Evolutionary conservation across 108 stramenopile species (phyloP).

Genomic region (Cyclotella baltica): DNA sequence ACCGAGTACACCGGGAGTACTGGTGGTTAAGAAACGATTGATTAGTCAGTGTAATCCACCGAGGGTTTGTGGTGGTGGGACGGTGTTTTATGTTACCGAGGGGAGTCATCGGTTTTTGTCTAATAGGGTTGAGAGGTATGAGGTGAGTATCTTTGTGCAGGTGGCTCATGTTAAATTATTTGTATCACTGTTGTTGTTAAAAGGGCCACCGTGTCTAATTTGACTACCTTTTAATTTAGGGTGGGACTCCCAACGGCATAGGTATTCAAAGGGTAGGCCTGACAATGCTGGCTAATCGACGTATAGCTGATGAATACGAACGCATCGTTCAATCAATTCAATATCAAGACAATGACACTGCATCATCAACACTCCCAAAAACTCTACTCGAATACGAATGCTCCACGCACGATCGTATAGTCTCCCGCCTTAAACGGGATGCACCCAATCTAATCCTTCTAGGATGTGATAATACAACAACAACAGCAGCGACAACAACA

Average conservation of each 20-base stretch:
- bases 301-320: slow-evolving; percentile 59
- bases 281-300: slow-evolving; percentile 77
- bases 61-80: slow-evolving; percentile 89
- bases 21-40: slow-evolving; percentile 87
- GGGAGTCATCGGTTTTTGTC: slow-evolving; percentile 91
- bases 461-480: slow-evolving; percentile 42
- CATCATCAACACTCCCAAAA: slow-evolving; percentile 20
- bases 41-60: slow-evolving; percentile 83
- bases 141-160: neutral
- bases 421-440: slow-evolving; percentile 52
- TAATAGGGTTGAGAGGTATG: slow-evolving; percentile 96
- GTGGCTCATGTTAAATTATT: neutral
- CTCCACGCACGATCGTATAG: slow-evolving; percentile 63
- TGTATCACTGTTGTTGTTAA: neutral
- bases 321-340: slow-evolving; percentile 34
- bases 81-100: slow-evolving; percentile 96
- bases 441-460: slow-evolving; percentile 87
- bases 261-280: slow-evolving; percentile 92
- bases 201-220: too few species aligned
- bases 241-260: slow-evolving; percentile 96
- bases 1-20: slow-evolving; percentile 89
- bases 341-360: slow-evolving; percentile 2
- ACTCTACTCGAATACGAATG: slow-evolving; percentile 68
- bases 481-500: neutral
- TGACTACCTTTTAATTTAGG: slow-evolving; percentile 58